phyloP scores from a whole-genome alignment of 179 eudicot genomes.

The Actinidia polygama region DNA sequence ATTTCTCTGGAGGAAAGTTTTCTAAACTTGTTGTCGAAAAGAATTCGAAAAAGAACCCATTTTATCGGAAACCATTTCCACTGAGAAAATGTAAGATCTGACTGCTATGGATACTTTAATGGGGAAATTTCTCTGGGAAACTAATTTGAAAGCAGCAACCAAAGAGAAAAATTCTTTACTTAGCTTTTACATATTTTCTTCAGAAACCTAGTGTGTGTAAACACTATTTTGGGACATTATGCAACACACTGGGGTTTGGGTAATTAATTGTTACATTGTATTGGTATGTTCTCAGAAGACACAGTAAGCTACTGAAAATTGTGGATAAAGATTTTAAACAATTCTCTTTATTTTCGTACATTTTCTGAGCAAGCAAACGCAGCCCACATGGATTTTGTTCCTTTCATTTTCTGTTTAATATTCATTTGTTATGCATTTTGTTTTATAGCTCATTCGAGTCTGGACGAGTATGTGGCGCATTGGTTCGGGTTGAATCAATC shows the following conservation, averaged over 20 bases:
- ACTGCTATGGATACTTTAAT: too few relatives aligned
- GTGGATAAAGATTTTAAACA: background rate
- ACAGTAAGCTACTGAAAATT: background rate
- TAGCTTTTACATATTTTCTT: too few relatives aligned
- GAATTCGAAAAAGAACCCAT: too few relatives aligned
- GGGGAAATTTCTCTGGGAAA: too few relatives aligned
- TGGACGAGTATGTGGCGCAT: constrained; percentile 85
- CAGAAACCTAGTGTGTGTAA: too few relatives aligned
- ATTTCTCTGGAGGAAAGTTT: too few relatives aligned
- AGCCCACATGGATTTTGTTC: background rate
- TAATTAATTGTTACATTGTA: background rate
- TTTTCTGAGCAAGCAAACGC: background rate
- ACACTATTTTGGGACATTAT: background rate
- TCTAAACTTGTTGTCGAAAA: too few relatives aligned
- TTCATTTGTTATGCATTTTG: background rate
- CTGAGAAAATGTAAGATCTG: too few relatives aligned
- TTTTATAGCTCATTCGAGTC: constrained; percentile 80
- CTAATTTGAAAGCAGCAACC: too few relatives aligned
- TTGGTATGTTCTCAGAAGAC: background rate
- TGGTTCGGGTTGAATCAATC: constrained; percentile 96
- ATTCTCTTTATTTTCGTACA: background rate
- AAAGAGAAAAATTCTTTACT: too few relatives aligned
- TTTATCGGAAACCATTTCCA: too few relatives aligned
- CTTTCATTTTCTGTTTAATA: background rate
- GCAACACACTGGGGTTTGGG: background rate